These are phyloP conservation scores for Paraglomus brasilianum DNA, from an alignment of 192 early-diverging fungal genomes.

Conservation along the genomic window DNA sequence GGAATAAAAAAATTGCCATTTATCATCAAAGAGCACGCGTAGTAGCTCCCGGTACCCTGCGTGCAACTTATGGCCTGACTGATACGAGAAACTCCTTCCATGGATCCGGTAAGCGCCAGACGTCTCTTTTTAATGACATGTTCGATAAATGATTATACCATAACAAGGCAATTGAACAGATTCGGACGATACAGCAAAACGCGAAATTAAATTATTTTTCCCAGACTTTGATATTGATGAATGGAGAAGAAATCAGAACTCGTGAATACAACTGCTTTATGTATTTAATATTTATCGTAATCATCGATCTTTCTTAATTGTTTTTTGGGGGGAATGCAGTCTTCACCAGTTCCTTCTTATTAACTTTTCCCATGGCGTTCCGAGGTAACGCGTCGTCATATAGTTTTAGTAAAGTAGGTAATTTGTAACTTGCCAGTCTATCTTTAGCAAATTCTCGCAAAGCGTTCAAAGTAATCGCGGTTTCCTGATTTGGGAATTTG, in stretches of 20 bases:
- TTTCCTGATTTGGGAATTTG: neutral
- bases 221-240: conserved; percentile 44
- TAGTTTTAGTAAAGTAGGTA: conserved; percentile 55
- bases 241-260: conserved; percentile 15
- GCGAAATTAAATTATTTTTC: conserved; percentile 65
- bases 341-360: conserved; percentile 70
- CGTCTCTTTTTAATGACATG: neutral
- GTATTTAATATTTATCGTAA: too few species aligned
- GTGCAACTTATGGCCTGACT: conserved; percentile 66
- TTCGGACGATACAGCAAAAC: conserved; percentile 52
- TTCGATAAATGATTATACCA: neutral
- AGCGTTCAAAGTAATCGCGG: neutral
- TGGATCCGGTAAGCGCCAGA: conserved; percentile 58
- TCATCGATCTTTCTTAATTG: neutral
- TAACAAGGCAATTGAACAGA: conserved; percentile 37
- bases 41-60: conserved; percentile 48
- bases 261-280: too few species aligned
- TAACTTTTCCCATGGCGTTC: conserved; percentile 89
- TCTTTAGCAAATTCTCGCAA: conserved; percentile 14
- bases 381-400: conserved; percentile 63
- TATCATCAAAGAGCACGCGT: conserved; percentile 54
- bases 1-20: neutral
- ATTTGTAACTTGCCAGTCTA: conserved; percentile 74
- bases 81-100: conserved; percentile 78
- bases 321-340: conserved; percentile 15